Evolutionary conservation across 2,329 filamentous ascomycete species (phyloP).

Genomic region (Fusarium pseudograminearum): DNA sequence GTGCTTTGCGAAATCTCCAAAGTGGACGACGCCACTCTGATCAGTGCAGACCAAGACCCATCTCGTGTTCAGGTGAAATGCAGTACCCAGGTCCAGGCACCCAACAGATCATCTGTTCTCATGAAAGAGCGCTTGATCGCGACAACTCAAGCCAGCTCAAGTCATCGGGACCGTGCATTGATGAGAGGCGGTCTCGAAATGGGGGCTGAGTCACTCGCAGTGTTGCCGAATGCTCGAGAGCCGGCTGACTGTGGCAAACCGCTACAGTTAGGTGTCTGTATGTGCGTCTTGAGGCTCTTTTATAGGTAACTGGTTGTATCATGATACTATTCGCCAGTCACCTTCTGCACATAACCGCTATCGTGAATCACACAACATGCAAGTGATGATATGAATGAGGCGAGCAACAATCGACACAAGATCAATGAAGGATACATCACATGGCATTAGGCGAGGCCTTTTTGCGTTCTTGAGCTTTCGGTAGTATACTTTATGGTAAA

Average conservation of each 20-base stretch:
- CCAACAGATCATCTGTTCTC: background rate
- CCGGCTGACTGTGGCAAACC: slow-evolving; percentile 1
- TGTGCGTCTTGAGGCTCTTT: slow-evolving; percentile 21
- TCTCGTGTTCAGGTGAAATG: slow-evolving; percentile 41
- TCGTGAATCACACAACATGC: slow-evolving; percentile 31
- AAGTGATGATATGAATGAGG: slow-evolving; percentile 16
- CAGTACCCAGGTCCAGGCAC: background rate
- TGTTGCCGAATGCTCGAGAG: slow-evolving; percentile 6
- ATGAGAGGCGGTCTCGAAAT: background rate
- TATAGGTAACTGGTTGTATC: slow-evolving; percentile 6
- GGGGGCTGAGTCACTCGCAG: background rate
- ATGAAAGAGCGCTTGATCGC: slow-evolving; percentile 16
- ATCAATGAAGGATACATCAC: slow-evolving; percentile 1
- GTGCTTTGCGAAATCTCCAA: slow-evolving; percentile 23
- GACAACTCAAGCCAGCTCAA: slow-evolving; percentile 29
- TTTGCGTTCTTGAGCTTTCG: background rate
- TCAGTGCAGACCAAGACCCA: slow-evolving; percentile 15
- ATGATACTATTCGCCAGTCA: slow-evolving; percentile 11
- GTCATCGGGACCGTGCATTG: slow-evolving; percentile 32
- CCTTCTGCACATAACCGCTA: slow-evolving; percentile 25
- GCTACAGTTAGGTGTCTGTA: background rate
- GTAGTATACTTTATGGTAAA: background rate
- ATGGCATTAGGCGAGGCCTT: background rate
- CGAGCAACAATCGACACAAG: slow-evolving; percentile 9
- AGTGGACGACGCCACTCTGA: slow-evolving; percentile 17